Percentiles rank a stretch among this genome's conserved stretches.
Evolutionary conservation across 768 basidiomycete genomes (phyloP).

Genomic region (Lentinula aciculospora): DNA sequence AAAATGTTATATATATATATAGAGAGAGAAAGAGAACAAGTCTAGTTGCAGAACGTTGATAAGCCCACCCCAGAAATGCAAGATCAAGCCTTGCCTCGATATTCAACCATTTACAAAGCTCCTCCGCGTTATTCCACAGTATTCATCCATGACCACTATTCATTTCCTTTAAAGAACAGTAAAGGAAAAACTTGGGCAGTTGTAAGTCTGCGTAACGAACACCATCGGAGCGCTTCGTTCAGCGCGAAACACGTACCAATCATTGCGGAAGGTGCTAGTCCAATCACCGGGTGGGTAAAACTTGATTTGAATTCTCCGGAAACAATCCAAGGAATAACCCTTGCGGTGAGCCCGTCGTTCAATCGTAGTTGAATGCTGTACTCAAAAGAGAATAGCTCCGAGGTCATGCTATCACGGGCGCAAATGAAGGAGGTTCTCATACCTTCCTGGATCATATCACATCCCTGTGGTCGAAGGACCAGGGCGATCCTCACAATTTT

Average conservation of each 20-base stretch:
- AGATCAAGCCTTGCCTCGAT: neutral
- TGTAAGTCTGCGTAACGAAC: neutral
- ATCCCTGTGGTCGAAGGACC: constrained; percentile 25
- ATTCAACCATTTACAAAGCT: neutral
- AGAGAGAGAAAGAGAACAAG: too few relatives aligned
- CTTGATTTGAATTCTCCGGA: constrained; percentile 23
- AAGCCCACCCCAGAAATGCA: neutral
- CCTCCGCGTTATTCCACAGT: neutral
- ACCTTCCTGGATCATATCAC: constrained; percentile 24
- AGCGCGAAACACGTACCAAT: constrained; percentile 13
- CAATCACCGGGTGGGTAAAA: constrained; percentile 22
- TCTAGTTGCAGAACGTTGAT: too few relatives aligned
- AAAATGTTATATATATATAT: too few relatives aligned
- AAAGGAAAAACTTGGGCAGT: constrained; percentile 1
- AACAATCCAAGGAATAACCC: constrained; percentile 21
- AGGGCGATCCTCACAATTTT: constrained; percentile 22
- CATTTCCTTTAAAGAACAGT: neutral
- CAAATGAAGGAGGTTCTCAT: constrained; percentile 20
- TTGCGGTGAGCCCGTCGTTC: constrained; percentile 17
- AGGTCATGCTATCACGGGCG: constrained; percentile 23
- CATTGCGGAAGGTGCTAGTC: constrained; percentile 16
- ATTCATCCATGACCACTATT: neutral
- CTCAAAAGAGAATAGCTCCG: constrained; percentile 16
- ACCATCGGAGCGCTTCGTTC: neutral
- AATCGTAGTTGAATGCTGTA: neutral